These are phyloP conservation scores for Eimeria falciformis DNA, from an alignment of 169 alveolate genomes.

Conservation along the genomic window DNA sequence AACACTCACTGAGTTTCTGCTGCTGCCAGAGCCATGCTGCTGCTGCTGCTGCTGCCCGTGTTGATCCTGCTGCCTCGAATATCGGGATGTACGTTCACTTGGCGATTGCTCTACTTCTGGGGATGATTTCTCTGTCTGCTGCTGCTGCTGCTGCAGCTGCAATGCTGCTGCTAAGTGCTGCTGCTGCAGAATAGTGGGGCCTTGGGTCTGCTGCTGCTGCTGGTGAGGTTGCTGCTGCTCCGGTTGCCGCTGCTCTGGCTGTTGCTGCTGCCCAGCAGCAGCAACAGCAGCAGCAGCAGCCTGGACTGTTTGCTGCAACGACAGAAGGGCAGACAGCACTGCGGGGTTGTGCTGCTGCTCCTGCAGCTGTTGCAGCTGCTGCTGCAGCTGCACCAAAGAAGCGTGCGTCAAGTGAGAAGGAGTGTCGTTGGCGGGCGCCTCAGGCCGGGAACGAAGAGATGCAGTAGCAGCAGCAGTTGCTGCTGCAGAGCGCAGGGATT, in stretches of 20 bases:
- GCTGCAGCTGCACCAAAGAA: conserved; percentile 39
- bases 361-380: conserved; percentile 69
- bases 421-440: not conserved
- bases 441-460: conserved; percentile 36
- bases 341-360: conserved; percentile 48
- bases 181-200: conserved; percentile 10
- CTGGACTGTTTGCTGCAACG: conserved; percentile 55
- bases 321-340: conserved; percentile 34
- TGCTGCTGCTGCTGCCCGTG: conserved; percentile 8
- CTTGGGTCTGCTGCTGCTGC: conserved; percentile 42
- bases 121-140: not conserved
- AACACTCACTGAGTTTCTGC: not conserved
- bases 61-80: not conserved
- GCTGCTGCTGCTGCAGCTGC: conserved; percentile 32
- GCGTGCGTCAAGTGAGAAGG: not conserved
- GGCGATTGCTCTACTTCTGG: conserved; percentile 11
- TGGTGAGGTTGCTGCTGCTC: conserved; percentile 28
- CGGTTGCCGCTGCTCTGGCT: conserved; percentile 6
- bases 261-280: conserved; percentile 40
- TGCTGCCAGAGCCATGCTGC: no score
- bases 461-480: conserved; percentile 57
- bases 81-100: no score
- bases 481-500: conserved; percentile 67
- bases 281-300: not conserved
- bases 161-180: conserved; percentile 37